phyloP scores from a whole-genome alignment of 1,139 yeast genomes.

The Suhomyces coccinellae region DNA sequence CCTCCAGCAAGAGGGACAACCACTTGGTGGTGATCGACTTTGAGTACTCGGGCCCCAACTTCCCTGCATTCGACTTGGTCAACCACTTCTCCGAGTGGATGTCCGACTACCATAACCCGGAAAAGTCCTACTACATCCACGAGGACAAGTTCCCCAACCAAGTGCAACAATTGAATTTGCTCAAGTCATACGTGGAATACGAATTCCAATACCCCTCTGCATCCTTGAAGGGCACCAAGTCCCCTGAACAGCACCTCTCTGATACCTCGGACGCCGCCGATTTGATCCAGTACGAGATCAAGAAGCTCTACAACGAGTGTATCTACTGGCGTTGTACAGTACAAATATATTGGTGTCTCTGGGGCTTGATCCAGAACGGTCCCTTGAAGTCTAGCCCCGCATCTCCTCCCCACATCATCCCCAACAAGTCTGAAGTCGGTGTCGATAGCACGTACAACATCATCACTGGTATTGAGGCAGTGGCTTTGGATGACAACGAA shows the following conservation, averaged over 20 bases:
- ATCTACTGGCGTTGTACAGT: slow-evolving; percentile 81
- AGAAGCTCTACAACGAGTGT: slow-evolving; percentile 60
- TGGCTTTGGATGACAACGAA: slow-evolving; percentile 24
- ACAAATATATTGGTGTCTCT: slow-evolving; percentile 78
- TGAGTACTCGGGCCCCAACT: slow-evolving; percentile 93
- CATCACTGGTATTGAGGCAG: slow-evolving; percentile 34
- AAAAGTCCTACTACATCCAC: slow-evolving; percentile 57
- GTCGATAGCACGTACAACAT: slow-evolving; percentile 43
- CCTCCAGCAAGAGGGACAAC: slow-evolving; percentile 53
- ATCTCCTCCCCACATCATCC: slow-evolving; percentile 8
- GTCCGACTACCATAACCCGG: slow-evolving; percentile 81
- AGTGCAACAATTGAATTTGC: slow-evolving; percentile 67
- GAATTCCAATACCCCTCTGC: slow-evolving; percentile 45
- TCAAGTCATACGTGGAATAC: slow-evolving; percentile 70
- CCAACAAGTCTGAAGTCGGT: slow-evolving; percentile 29
- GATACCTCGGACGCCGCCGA: slow-evolving; percentile 24
- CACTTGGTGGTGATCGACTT: slow-evolving; percentile 91
- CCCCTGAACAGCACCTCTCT: slow-evolving; percentile 16
- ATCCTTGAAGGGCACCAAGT: slow-evolving; percentile 24
- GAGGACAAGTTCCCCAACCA: slow-evolving; percentile 61
- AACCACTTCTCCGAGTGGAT: slow-evolving; percentile 96
- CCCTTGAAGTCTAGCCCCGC: slow-evolving; percentile 16
- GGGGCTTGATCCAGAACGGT: slow-evolving; percentile 88
- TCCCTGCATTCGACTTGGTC: slow-evolving; percentile 86
- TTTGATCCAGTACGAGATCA: slow-evolving; percentile 54